Evolutionary conservation across 192 early-diverging fungal species (phyloP).

Genomic region (Spizellomyces sp.): DNA sequence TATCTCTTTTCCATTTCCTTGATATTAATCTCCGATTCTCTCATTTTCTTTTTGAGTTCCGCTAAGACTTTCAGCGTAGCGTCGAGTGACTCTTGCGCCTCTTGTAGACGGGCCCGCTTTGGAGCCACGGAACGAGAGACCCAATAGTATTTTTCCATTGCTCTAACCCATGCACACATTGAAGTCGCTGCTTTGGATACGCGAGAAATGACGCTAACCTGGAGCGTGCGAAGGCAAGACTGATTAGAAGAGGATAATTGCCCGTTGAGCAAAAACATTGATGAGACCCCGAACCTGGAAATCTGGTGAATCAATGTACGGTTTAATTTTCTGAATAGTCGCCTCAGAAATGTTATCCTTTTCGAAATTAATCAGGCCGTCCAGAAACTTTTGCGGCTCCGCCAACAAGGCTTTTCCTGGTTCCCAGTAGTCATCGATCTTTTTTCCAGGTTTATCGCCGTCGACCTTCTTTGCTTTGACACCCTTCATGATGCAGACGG

Average conservation of each 20-base stretch:
- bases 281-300: slow-evolving; percentile 38
- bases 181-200: slow-evolving; percentile 64
- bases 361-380: slow-evolving; percentile 62
- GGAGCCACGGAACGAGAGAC: slow-evolving; percentile 60
- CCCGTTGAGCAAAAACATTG: background rate
- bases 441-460: slow-evolving; percentile 63
- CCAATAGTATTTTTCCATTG: slow-evolving; percentile 70
- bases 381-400: slow-evolving; percentile 64
- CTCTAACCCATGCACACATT: slow-evolving; percentile 67
- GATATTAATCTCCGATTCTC: slow-evolving; percentile 62
- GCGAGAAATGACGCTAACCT: slow-evolving; percentile 54
- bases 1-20: slow-evolving; percentile 67
- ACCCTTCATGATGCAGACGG: slow-evolving; percentile 64
- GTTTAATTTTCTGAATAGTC: slow-evolving; percentile 58
- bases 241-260: background rate
- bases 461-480: slow-evolving; percentile 69
- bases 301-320: slow-evolving; percentile 66
- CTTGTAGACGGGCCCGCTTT: slow-evolving; percentile 56
- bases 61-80: slow-evolving; percentile 55
- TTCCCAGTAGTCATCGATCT: slow-evolving; percentile 64
- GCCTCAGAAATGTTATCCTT: slow-evolving; percentile 62
- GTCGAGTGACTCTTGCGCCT: slow-evolving; percentile 60
- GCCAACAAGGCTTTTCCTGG: slow-evolving; percentile 49
- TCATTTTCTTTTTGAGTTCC: slow-evolving; percentile 62
- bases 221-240: background rate